phyloP scores from a whole-genome alignment of 257 asterid species.

The Verbena officinalis region DNA sequence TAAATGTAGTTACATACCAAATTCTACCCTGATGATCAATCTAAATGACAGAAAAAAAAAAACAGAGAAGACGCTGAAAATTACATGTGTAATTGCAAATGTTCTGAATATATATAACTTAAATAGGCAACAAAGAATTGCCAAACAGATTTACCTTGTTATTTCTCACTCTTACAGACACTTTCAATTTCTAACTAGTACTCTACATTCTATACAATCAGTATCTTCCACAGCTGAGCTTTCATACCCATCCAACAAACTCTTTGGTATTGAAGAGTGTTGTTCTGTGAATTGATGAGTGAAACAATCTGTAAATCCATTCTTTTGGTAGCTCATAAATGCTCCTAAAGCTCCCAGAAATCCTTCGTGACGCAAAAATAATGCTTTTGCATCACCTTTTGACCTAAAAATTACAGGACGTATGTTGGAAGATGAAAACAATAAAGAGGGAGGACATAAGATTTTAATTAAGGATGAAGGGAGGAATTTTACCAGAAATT shows the following conservation, averaged over 20 bases:
- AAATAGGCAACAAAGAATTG: too few relatives aligned
- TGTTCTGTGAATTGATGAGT: constrained; percentile 37
- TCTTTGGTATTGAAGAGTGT: constrained; percentile 23
- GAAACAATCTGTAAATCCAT: constrained; percentile 38
- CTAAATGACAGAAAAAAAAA: not conserved
- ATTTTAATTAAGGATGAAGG: not conserved
- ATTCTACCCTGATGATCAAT: constrained; percentile 7
- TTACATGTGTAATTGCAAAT: not conserved
- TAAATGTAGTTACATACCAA: not conserved
- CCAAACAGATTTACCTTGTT: constrained; percentile 1
- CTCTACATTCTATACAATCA: constrained; percentile 53
- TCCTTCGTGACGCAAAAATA: constrained; percentile 85
- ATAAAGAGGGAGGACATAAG: not conserved
- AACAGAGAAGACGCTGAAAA: not conserved
- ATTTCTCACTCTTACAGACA: not conserved
- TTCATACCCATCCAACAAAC: constrained; percentile 29
- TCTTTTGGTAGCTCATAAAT: constrained; percentile 53
- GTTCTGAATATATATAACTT: not conserved
- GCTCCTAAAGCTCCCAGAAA: constrained; percentile 92
- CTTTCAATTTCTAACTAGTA: constrained; percentile 40
- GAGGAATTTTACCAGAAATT: constrained; percentile 68
- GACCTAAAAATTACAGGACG: constrained; percentile 55
- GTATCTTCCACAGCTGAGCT: constrained; percentile 46
- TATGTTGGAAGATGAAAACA: not conserved
- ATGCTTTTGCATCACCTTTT: constrained; percentile 86